A percentile compares a stretch with the other conserved stretches of the same genome.
Evolutionary conservation across 192 early-diverging fungal genomes (phyloP).

Genomic region (Backusella tarrabulga): DNA sequence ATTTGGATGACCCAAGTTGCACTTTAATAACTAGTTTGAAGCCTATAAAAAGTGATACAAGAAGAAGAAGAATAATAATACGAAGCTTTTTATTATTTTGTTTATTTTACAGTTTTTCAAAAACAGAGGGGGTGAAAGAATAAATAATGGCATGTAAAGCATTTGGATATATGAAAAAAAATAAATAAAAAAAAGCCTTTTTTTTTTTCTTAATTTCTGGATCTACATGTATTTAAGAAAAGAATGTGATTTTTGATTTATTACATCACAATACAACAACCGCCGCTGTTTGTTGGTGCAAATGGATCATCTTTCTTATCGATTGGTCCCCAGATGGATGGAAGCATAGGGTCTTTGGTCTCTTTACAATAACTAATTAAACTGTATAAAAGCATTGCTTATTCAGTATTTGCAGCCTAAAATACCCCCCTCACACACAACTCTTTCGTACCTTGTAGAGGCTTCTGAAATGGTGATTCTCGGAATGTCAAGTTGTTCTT

Average conservation of each 20-base stretch:
- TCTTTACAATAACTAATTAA: slow-evolving; percentile 40
- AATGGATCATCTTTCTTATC: slow-evolving; percentile 46
- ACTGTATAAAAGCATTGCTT: slow-evolving; percentile 17
- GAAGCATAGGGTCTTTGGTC: slow-evolving; percentile 40
- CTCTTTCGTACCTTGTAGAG: slow-evolving; percentile 16
- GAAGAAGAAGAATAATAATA: neutral
- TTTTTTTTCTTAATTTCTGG: neutral
- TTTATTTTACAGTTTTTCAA: neutral
- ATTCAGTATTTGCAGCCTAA: slow-evolving; percentile 10
- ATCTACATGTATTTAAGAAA: neutral
- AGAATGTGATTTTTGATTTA: neutral
- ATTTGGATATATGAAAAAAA: neutral
- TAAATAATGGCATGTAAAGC: neutral
- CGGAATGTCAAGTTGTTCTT: slow-evolving; percentile 41
- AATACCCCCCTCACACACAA: too few relatives aligned
- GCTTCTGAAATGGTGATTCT: slow-evolving; percentile 42
- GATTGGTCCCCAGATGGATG: slow-evolving; percentile 43
- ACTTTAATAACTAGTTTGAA: neutral
- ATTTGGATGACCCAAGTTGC: neutral
- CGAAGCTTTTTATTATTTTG: neutral
- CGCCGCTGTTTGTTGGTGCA: slow-evolving; percentile 28
- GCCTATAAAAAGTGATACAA: neutral
- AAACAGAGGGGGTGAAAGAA: neutral
- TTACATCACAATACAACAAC: slow-evolving; percentile 40
- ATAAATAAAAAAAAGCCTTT: neutral